Evolutionary conservation across 371 early-diverging fungal genomes (phyloP).

Genomic region (Mortierella sp.): DNA sequence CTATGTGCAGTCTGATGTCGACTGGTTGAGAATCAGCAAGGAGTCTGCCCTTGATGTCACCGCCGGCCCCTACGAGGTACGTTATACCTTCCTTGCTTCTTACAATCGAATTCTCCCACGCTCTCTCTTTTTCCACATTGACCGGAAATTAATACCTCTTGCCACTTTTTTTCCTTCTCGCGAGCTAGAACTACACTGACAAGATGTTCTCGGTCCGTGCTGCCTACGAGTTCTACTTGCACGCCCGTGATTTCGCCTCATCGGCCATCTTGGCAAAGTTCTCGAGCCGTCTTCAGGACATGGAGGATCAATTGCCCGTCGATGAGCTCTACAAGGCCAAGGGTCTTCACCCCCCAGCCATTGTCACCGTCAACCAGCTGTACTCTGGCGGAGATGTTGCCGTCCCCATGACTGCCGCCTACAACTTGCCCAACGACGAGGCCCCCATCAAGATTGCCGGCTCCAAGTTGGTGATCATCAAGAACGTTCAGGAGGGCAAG

Average conservation of each 20-base stretch:
- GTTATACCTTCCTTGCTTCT: background rate
- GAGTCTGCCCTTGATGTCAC: conserved; percentile 73
- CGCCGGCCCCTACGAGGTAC: conserved; percentile 83
- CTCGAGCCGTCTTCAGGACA: conserved; percentile 73
- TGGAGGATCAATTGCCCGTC: conserved; percentile 81
- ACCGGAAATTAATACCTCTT: background rate
- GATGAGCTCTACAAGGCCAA: conserved; percentile 80
- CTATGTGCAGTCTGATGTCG: conserved; percentile 79
- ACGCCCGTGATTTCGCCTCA: conserved; percentile 78
- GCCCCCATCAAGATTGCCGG: conserved; percentile 81
- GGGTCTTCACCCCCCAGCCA: conserved; percentile 78
- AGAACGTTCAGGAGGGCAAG: conserved; percentile 87
- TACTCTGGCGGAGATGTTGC: conserved; percentile 82
- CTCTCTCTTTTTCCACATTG: background rate
- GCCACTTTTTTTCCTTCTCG: background rate
- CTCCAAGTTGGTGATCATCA: conserved; percentile 84
- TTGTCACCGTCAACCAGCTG: conserved; percentile 85
- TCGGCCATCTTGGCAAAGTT: conserved; percentile 77
- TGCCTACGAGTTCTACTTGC: conserved; percentile 82
- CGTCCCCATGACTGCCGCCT: conserved; percentile 85
- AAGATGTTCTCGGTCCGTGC: conserved; percentile 76
- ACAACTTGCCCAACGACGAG: conserved; percentile 89
- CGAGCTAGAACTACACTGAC: conserved; percentile 73
- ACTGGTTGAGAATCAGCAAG: conserved; percentile 79
- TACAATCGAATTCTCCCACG: background rate